These are phyloP conservation scores for Lactarius akahatsu DNA, from an alignment of 768 basidiomycete species.

Conservation along the genomic window DNA sequence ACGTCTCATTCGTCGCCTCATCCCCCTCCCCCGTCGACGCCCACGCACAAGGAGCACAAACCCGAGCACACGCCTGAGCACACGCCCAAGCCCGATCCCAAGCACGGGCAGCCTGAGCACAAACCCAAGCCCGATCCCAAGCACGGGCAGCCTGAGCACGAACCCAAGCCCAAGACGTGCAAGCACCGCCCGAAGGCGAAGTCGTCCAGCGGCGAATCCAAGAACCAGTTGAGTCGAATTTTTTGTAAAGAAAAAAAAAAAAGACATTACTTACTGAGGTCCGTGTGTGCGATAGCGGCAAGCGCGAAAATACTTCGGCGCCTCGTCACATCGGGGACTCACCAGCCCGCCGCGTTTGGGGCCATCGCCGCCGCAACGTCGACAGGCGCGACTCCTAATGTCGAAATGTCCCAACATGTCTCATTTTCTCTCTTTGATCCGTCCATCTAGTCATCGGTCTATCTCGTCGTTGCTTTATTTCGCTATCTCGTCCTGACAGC, in stretches of 20 bases:
- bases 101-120: too few species aligned
- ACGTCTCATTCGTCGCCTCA: too few species aligned
- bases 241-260: neutral
- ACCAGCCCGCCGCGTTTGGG: slow-evolving; percentile 1
- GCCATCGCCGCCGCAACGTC: neutral
- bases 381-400: neutral
- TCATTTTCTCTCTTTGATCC: neutral
- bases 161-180: too few species aligned
- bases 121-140: neutral
- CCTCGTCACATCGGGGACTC: neutral
- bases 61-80: neutral
- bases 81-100: too few species aligned
- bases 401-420: too few species aligned
- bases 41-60: neutral
- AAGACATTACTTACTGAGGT: neutral
- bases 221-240: neutral
- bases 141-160: too few species aligned
- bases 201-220: neutral
- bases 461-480: neutral
- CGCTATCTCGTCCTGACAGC: neutral
- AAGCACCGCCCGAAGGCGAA: neutral
- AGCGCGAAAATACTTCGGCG: neutral
- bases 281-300: neutral
- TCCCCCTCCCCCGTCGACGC: too few species aligned
- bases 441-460: neutral